These are phyloP conservation scores for Pueraria montana DNA, from an alignment of 306 rosid species.

Conservation along the genomic window DNA sequence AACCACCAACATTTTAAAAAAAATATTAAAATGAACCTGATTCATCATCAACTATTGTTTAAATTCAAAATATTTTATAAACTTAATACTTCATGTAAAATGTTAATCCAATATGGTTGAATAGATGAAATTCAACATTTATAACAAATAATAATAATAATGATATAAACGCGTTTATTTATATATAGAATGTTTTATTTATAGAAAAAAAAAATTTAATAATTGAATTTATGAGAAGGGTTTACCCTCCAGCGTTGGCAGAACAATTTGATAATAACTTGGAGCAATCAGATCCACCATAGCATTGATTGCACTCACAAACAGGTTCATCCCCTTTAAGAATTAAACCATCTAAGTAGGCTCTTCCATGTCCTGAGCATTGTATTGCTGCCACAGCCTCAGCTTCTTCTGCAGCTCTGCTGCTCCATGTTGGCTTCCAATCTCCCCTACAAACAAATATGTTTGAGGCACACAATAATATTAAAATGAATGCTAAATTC, in stretches of 20 bases:
- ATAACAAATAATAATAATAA: too few species aligned
- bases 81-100: too few species aligned
- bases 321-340: conserved; percentile 45
- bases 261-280: conserved; percentile 40
- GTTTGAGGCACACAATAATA: background rate
- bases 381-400: conserved; percentile 58
- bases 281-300: conserved; percentile 55
- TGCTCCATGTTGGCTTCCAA: conserved; percentile 55
- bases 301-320: conserved; percentile 69
- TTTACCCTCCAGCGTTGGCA: conserved; percentile 50
- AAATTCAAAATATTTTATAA: too few species aligned
- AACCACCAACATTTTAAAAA: too few species aligned
- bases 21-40: too few species aligned
- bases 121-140: too few species aligned
- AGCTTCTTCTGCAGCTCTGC: conserved; percentile 55
- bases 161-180: too few species aligned
- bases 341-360: conserved; percentile 61
- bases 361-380: conserved; percentile 70
- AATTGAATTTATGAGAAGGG: too few species aligned
- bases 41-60: too few species aligned
- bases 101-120: too few species aligned
- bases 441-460: background rate
- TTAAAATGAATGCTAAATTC: background rate
- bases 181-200: too few species aligned
- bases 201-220: too few species aligned